These are phyloP conservation scores for Geosiphon pyriformis DNA, from an alignment of 192 early-diverging fungal species.

Conservation along the genomic window DNA sequence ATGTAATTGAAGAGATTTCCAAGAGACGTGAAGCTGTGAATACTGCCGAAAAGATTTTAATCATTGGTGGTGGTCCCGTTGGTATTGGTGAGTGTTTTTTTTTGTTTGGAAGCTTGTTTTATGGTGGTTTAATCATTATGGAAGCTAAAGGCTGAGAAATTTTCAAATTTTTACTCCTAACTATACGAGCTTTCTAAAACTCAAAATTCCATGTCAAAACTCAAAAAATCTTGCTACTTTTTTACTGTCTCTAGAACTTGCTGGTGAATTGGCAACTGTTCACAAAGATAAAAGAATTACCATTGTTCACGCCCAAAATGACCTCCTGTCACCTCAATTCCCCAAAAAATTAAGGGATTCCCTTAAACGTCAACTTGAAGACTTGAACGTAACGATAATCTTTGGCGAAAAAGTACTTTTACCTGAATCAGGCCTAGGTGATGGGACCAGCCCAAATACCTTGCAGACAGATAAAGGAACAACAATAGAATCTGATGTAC, in stretches of 20 bases:
- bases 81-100: slow-evolving; percentile 36
- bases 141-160: too few species aligned
- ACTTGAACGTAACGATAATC: slow-evolving; percentile 26
- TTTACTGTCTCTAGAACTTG: too few species aligned
- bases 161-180: too few species aligned
- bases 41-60: slow-evolving; percentile 40
- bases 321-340: slow-evolving; percentile 33
- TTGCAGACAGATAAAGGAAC: slow-evolving; percentile 26
- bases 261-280: slow-evolving; percentile 45
- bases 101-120: too few species aligned
- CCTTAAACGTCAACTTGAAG: slow-evolving; percentile 2
- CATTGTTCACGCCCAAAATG: slow-evolving; percentile 33
- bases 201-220: too few species aligned
- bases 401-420: slow-evolving; percentile 18
- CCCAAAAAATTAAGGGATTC: slow-evolving; percentile 15
- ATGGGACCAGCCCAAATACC: background rate
- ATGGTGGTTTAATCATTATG: too few species aligned
- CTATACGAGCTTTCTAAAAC: too few species aligned
- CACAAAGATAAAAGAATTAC: slow-evolving; percentile 35
- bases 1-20: slow-evolving; percentile 30
- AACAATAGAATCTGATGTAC: slow-evolving; percentile 29
- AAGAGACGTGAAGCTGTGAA: slow-evolving; percentile 35
- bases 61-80: slow-evolving; percentile 58
- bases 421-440: background rate
- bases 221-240: too few species aligned